phyloP scores from a whole-genome alignment of 2,329 filamentous ascomycete species.

The Bimuria novae-zelandiae region DNA sequence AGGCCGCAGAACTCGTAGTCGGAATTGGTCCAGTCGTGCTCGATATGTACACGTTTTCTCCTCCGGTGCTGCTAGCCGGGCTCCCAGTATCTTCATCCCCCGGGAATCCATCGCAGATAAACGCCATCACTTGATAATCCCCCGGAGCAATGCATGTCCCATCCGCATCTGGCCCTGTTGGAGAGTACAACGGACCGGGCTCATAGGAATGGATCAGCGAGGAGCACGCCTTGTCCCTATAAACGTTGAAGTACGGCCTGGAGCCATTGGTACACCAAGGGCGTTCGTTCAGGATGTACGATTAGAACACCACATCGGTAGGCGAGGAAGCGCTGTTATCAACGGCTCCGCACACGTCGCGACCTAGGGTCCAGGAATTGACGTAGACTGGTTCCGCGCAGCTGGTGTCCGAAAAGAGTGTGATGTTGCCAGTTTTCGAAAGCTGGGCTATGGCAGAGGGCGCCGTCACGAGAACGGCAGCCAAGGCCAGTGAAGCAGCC shows the following conservation, averaged over 20 bases:
- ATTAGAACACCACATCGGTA: not conserved
- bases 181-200: not conserved
- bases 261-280: constrained; percentile 1
- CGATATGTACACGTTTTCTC: too few species aligned
- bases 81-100: not conserved
- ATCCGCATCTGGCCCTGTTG: not conserved
- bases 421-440: not conserved
- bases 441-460: not conserved
- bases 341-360: not conserved
- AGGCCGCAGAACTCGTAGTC: not conserved
- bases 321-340: not conserved
- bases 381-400: not conserved
- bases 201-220: not conserved
- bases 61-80: too few species aligned
- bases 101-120: not conserved
- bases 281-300: not conserved
- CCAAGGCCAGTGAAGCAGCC: not conserved
- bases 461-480: not conserved
- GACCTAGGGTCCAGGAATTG: not conserved
- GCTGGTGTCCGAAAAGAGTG: not conserved
- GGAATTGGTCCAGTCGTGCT: not conserved
- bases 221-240: not conserved
- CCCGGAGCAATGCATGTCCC: not conserved
- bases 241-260: not conserved
- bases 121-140: not conserved